A percentile compares a stretch with the other conserved stretches of the same genome.
Evolutionary conservation across 345 rosid genomes (phyloP).

Genomic region (Eucalyptus brandiana): DNA sequence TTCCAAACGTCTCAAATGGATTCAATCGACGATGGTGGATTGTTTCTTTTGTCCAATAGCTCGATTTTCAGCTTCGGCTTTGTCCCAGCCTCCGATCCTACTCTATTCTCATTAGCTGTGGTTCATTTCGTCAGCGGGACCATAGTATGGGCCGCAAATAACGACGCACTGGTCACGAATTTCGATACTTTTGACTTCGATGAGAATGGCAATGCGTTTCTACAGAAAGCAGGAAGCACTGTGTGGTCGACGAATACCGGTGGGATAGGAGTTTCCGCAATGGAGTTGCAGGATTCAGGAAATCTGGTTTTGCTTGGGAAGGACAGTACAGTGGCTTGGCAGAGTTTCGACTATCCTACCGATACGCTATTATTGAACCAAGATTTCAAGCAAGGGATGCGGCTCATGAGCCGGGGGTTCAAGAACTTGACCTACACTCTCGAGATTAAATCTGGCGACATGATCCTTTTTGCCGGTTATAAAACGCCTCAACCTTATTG

Average conservation of each 20-base stretch:
- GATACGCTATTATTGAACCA: slow-evolving; percentile 61
- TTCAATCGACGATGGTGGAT: slow-evolving; percentile 40
- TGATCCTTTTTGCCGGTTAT: slow-evolving; percentile 49
- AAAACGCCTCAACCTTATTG: slow-evolving; percentile 63
- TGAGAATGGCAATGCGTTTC: slow-evolving; percentile 36
- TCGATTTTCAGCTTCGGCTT: slow-evolving; percentile 64
- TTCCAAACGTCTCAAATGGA: slow-evolving; percentile 61
- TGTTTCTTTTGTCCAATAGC: slow-evolving; percentile 57
- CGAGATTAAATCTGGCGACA: slow-evolving; percentile 66
- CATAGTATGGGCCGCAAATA: slow-evolving; percentile 73
- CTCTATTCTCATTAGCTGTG: slow-evolving; percentile 38
- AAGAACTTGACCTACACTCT: slow-evolving; percentile 54
- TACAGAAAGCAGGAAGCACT: slow-evolving; percentile 13
- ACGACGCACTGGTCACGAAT: slow-evolving; percentile 36
- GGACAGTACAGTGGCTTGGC: slow-evolving; percentile 37
- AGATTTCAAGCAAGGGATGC: slow-evolving; percentile 52
- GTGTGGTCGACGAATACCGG: slow-evolving; percentile 49
- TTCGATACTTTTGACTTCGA: slow-evolving; percentile 50
- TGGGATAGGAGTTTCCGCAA: slow-evolving; percentile 44
- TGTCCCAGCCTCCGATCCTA: slow-evolving; percentile 20
- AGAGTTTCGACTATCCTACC: slow-evolving; percentile 76
- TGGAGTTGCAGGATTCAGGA: slow-evolving; percentile 67
- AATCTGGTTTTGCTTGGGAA: slow-evolving; percentile 53
- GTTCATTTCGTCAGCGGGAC: slow-evolving; percentile 14
- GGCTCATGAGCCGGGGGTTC: slow-evolving; percentile 37